These are phyloP conservation scores for Fusarium sororula DNA, from an alignment of 2,329 filamentous ascomycete species.

Conservation along the genomic window DNA sequence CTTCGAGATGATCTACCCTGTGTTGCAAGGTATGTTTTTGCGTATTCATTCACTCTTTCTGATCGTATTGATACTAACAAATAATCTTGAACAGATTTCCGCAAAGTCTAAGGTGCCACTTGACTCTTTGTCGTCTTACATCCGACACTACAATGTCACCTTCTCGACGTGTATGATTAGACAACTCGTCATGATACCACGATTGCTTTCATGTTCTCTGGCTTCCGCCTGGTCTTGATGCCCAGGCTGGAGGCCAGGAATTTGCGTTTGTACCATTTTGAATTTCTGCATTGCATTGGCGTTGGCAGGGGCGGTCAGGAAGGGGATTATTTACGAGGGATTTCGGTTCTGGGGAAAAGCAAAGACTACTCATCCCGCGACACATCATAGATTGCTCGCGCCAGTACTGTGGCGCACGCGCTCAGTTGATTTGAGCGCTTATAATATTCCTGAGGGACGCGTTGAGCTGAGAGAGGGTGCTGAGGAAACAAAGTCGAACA, in stretches of 20 bases:
- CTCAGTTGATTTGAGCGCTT: constrained; percentile 38
- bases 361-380: constrained; percentile 52
- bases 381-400: constrained; percentile 53
- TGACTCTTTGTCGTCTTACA: constrained; percentile 27
- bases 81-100: constrained; percentile 57
- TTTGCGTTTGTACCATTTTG: constrained; percentile 51
- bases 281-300: constrained; percentile 66
- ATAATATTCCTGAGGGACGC: constrained; percentile 45
- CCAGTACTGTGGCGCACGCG: constrained; percentile 38
- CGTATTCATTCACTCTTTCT: constrained; percentile 12
- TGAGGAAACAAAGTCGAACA: constrained; percentile 19
- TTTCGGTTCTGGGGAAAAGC: constrained; percentile 46
- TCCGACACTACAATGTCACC: neutral
- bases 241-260: constrained; percentile 3
- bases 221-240: constrained; percentile 39
- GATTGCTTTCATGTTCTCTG: constrained; percentile 48
- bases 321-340: constrained; percentile 44
- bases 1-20: constrained; percentile 97
- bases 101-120: constrained; percentile 58
- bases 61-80: constrained; percentile 1
- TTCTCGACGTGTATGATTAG: constrained; percentile 53
- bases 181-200: constrained; percentile 58
- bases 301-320: constrained; percentile 55
- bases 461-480: constrained; percentile 31
- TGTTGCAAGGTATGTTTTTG: constrained; percentile 77